Evolutionary conservation across 2,329 filamentous ascomycete species (phyloP), one percentile per base, ranked within the genome.

Genomic region (Monosporascus sp.): DNA sequence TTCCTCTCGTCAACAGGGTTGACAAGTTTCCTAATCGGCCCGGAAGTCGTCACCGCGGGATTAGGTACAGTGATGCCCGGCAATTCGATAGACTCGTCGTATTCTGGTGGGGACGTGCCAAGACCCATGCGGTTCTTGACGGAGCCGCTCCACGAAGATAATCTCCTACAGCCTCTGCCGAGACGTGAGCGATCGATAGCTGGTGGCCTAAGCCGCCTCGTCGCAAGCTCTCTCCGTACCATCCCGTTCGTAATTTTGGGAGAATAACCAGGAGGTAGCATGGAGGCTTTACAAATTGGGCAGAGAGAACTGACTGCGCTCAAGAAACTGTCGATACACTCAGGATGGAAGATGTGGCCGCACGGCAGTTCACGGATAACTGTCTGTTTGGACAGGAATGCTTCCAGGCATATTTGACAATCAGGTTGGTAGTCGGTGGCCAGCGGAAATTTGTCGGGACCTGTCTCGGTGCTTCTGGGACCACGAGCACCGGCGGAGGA

Each of bases 281-380:
- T 89, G 48, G 82, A 89, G 55, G 86, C 82, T 68, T 96, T 97
- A 76, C 94, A 99, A 61, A 96, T 76, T 1, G 94, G 93, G 64
- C 94, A 99, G 2, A 97, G 77, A 18, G 89, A 95, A 65, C 89
- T 95, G 65, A 87, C 87, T 51, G 84, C 79, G 44, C 80, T 78
- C 14, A 97, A 76, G 63, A 94, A 96, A 22, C 85, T 81, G 65
- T 97, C 92, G 58, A 97, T 92, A 65, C 94, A 99, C 58, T 89
- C 87, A 0, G 89, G 87, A 60, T 99, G 93, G 70, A 92, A 99
- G 52, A 97, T 93, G 67, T 99, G 94, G 1, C 88, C 85, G 62
- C 94, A 99, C 0, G 90, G 84, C 3, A 97, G 76, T 70, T 97
- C 89, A 52, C 91, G 87, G 52, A 97, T 91, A 20, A 84, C 81